Base-by-base conservation (phyloP, 2,329 filamentous ascomycete genomes). In the Fusarium albidum region DNA sequence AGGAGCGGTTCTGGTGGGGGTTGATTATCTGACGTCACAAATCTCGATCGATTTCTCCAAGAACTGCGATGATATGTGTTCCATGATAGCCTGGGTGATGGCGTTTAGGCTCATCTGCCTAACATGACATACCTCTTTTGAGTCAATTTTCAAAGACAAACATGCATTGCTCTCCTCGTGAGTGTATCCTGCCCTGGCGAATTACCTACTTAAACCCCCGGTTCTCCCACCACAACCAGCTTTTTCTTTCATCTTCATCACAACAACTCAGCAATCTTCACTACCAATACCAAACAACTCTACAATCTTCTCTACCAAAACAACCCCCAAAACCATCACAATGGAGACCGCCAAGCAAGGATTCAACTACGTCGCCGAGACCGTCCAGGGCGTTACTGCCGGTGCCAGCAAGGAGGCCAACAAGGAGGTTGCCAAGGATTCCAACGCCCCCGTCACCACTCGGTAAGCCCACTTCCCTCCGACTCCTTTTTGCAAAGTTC, bases 331-430 rank as follows among this genome's bases (percentile, higher is more conserved):
- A 51, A 59, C 49, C 46, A 57, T 69, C 69, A 75, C 62, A 75
- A 83, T 83, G 81, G 81, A 83, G 63, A 72, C 77, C 64, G 61
- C 76, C 65, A 81, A 81, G 79, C 84, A 88, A 77, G 82, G 80
- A 71, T 82, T 75, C 77, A 88, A 88, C 83, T 88, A 88, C 82
- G 84, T 88, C 76, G 75, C 83, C 64, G 87, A 90, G 82, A 77
- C 78, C 65, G 72, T 88, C 69, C 82, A 88, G 79, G 80, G 84
- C 66, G 77, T 78, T 44, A 69, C 77, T 63, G 76, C 80, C 57
- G 78, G 79, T 67, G 79, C 81, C 60, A 83, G 79, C 77, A 89
- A 90, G 82, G 85, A 89, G 79, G 77, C 78, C 78, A 89, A 89
- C 84, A 89, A 89, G 83, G 72, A 79, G 65, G 77, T 85, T 64